phyloP scores from a whole-genome alignment of 208 protist genomes.

The Wallacemonas sp. region DNA sequence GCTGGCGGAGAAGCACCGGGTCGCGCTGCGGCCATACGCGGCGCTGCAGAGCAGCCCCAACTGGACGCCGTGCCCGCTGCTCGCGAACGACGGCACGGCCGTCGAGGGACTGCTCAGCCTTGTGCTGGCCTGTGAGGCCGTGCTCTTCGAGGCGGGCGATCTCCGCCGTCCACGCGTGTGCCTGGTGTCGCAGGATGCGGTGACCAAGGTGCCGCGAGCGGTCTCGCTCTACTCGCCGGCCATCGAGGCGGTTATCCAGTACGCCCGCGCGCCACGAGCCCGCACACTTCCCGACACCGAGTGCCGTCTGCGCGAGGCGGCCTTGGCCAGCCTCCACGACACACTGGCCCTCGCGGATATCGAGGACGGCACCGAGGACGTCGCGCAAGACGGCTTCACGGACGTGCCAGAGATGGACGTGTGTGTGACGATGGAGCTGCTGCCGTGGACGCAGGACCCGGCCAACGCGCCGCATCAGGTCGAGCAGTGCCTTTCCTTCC shows the following conservation, averaged over 20 bases:
- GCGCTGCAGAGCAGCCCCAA: conserved; percentile 8
- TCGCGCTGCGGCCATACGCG: conserved; percentile 60
- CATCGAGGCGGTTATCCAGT: conserved; percentile 45
- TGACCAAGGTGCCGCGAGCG: conserved; percentile 14
- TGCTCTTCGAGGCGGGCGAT: conserved; percentile 15
- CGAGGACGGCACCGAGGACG: neutral
- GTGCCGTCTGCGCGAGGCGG: conserved; percentile 4
- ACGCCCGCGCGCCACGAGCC: conserved; percentile 21
- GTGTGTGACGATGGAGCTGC: conserved; percentile 5
- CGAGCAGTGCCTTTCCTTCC: conserved; percentile 18
- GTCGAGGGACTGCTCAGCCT: neutral
- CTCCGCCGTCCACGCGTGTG: conserved; percentile 24
- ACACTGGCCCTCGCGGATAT: neutral
- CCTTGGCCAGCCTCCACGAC: conserved; percentile 13
- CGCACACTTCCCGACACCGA: conserved; percentile 28
- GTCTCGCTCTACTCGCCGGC: conserved; percentile 34
- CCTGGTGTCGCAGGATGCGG: conserved; percentile 22
- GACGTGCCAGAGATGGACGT: conserved; percentile 9
- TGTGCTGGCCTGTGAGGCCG: conserved; percentile 18
- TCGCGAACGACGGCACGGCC: neutral
- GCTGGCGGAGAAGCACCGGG: conserved; percentile 77
- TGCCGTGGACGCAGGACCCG: neutral
- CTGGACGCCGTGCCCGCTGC: neutral
- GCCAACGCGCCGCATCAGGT: neutral
- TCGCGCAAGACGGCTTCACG: neutral